These are phyloP conservation scores for Dactylella cylindrospora DNA, from an alignment of 2,329 filamentous ascomycete species.

Conservation along the genomic window DNA sequence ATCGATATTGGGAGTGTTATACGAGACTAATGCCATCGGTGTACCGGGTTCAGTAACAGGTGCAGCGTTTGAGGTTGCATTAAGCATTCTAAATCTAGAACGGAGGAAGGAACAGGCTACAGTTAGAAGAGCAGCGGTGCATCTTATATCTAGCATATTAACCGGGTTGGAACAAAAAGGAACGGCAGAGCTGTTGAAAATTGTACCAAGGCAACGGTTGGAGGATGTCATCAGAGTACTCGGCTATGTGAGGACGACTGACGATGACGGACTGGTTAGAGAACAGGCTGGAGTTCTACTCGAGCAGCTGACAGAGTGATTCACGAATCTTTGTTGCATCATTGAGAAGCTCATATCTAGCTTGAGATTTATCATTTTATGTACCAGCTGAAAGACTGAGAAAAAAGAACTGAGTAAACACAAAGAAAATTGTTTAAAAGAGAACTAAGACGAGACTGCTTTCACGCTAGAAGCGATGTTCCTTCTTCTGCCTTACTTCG, in stretches of 20 bases:
- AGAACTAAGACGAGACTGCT: slow-evolving; percentile 4
- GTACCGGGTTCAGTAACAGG: slow-evolving; percentile 60
- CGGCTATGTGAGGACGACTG: slow-evolving; percentile 65
- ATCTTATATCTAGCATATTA: slow-evolving; percentile 65
- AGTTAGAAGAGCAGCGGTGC: slow-evolving; percentile 65
- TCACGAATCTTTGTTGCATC: no score
- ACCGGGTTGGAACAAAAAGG: slow-evolving; percentile 60
- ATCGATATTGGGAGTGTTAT: slow-evolving; percentile 62
- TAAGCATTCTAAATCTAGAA: slow-evolving; percentile 66
- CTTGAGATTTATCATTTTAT: slow-evolving; percentile 28
- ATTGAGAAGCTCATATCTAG: no score
- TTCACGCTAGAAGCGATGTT: slow-evolving; percentile 9
- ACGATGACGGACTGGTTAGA: slow-evolving; percentile 68
- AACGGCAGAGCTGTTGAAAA: slow-evolving; percentile 52
- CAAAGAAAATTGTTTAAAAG: slow-evolving; percentile 16
- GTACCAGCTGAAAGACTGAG: slow-evolving; percentile 43
- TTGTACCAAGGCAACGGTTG: slow-evolving; percentile 43
- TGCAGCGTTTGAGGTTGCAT: slow-evolving; percentile 63
- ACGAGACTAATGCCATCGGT: slow-evolving; percentile 64
- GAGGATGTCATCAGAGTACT: slow-evolving; percentile 65
- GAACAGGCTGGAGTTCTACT: slow-evolving; percentile 68
- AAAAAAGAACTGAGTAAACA: slow-evolving; percentile 37
- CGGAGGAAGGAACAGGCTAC: slow-evolving; percentile 63
- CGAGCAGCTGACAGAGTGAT: slow-evolving; percentile 54
- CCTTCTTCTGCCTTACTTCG: slow-evolving; percentile 33